phyloP scores from a whole-genome alignment of 176 grass and related monocot species.

The Paspalum vaginatum region DNA sequence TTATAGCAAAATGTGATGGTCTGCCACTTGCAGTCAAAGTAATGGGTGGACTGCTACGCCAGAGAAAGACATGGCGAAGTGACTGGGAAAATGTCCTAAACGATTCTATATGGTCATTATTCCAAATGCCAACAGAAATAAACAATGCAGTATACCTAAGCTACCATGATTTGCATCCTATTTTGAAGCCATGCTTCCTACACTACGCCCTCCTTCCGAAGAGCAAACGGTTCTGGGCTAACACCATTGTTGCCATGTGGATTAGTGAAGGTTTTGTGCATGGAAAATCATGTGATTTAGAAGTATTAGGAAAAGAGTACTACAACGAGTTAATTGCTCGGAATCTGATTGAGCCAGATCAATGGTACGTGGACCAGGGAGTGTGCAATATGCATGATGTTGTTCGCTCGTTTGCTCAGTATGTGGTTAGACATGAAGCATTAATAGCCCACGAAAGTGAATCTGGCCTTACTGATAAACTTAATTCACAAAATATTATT shows the following conservation, averaged over 20 bases:
- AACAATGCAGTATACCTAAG: conserved; percentile 9
- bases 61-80: accelerated
- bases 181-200: conserved; percentile 43
- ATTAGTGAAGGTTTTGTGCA: conserved; percentile 36
- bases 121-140: conserved; percentile 23
- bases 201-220: conserved; percentile 42
- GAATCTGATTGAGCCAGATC: conserved; percentile 27
- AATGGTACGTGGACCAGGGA: accelerated
- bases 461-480: background rate
- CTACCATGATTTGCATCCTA: conserved; percentile 1
- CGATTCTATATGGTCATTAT: conserved; percentile 27
- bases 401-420: conserved; percentile 33
- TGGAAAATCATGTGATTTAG: background rate
- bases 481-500: background rate
- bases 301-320: background rate
- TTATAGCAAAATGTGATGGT: conserved; percentile 50
- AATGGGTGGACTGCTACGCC: conserved; percentile 41
- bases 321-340: conserved; percentile 35
- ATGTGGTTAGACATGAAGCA: conserved; percentile 20
- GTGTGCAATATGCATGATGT: conserved; percentile 44
- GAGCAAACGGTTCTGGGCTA: accelerated
- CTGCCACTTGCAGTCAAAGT: conserved; percentile 48
- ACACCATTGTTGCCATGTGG: conserved; percentile 17
- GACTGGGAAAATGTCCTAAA: conserved; percentile 32
- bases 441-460: background rate